These are phyloP conservation scores for Pichia nakasei DNA, from an alignment of 805 yeast species.

Conservation along the genomic window DNA sequence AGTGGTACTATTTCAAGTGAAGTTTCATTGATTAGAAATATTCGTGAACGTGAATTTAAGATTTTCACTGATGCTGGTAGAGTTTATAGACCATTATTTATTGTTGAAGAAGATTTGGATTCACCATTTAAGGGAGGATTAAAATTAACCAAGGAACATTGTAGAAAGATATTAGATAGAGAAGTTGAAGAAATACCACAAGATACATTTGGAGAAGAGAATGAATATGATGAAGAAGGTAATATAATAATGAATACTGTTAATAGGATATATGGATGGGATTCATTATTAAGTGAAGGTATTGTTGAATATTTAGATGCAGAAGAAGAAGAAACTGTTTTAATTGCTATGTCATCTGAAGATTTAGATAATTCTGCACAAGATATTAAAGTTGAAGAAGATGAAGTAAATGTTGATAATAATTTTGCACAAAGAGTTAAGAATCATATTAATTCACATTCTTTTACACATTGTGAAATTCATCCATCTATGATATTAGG, in stretches of 20 bases:
- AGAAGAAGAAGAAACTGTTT: conserved; percentile 95
- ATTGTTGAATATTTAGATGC: conserved; percentile 96
- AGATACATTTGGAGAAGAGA: conserved; percentile 35
- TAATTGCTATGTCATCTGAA: conserved; percentile 99
- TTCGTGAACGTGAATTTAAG: conserved; percentile 91
- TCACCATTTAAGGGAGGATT: conserved; percentile 67
- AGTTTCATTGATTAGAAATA: conserved; percentile 93
- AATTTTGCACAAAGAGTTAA: conserved; percentile 86
- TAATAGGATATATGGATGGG: conserved; percentile 61
- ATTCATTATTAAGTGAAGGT: conserved; percentile 72
- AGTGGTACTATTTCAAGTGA: conserved; percentile 93
- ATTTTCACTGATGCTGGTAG: conserved; percentile 98
- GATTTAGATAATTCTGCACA: conserved; percentile 51
- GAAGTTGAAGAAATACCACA: conserved; percentile 50
- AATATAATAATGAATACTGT: conserved; percentile 27
- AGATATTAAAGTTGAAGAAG: conserved; percentile 29
- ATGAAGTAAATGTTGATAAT: conserved; percentile 25
- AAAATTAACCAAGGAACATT: conserved; percentile 76
- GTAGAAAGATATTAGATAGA: conserved; percentile 55
- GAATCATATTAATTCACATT: conserved; percentile 43
- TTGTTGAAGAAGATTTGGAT: conserved; percentile 79
- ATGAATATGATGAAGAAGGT: conserved; percentile 23
- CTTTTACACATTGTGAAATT: conserved; percentile 97
- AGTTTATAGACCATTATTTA: conserved; percentile 91
- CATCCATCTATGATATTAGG: conserved; percentile 99